These are phyloP conservation scores for Rhododendron mucronatum DNA, from an alignment of 148 eudicot genomes.

Conservation along the genomic window DNA sequence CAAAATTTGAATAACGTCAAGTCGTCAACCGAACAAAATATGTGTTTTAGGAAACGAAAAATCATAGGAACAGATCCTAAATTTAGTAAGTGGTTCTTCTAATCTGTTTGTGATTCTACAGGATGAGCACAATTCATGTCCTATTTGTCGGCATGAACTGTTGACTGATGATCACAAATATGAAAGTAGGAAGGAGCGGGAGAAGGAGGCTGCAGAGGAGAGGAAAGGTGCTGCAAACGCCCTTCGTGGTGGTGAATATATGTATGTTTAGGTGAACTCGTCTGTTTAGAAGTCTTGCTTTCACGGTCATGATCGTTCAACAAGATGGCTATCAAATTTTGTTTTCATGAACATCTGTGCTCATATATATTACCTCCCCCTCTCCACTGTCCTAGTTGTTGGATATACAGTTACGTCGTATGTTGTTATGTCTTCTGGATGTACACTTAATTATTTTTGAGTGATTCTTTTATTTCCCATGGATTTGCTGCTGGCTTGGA, in stretches of 20 bases:
- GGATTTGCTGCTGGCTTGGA: neutral
- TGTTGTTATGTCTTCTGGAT: neutral
- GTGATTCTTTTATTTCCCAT: neutral
- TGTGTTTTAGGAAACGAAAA: neutral
- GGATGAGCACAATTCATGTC: slow-evolving; percentile 94
- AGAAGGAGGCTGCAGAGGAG: slow-evolving; percentile 94
- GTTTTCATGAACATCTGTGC: neutral
- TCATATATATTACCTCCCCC: neutral
- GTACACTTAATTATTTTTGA: neutral
- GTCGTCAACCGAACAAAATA: neutral
- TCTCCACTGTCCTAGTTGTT: neutral
- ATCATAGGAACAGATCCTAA: neutral
- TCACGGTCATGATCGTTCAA: neutral
- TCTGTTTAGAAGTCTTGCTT: neutral
- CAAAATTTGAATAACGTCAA: neutral
- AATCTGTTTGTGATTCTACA: slow-evolving; percentile 10
- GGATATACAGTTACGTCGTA: neutral
- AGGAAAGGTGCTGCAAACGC: slow-evolving; percentile 98
- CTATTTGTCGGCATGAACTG: slow-evolving; percentile 84
- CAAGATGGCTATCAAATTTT: neutral
- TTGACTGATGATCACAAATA: slow-evolving; percentile 89
- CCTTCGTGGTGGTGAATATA: slow-evolving; percentile 86
- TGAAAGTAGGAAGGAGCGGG: slow-evolving; percentile 92
- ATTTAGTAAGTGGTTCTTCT: neutral
- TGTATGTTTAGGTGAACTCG: slow-evolving; percentile 55